Percentiles rank a stretch among this genome's conserved stretches.
phyloP scores from a whole-genome alignment of 352 stramenopile species.

The Phytopythium litorale region DNA sequence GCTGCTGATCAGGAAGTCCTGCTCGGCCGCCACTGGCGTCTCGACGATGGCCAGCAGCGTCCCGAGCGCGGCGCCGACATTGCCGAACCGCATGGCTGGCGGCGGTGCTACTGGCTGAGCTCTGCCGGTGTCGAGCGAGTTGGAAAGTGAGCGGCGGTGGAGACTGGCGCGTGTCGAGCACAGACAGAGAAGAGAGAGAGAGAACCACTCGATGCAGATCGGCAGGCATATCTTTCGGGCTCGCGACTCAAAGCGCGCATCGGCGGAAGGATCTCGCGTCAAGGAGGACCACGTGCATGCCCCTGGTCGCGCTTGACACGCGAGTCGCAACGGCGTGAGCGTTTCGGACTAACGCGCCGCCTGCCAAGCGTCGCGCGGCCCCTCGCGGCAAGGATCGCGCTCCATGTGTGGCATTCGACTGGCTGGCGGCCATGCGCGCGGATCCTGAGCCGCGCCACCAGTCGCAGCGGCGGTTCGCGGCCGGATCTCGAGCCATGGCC shows the following conservation, averaged over 20 bases:
- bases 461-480: background rate
- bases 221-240: background rate
- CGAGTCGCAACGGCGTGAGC: background rate
- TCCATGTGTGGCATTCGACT: background rate
- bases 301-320: background rate
- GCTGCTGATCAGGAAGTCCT: background rate
- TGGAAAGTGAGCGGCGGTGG: background rate
- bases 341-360: conserved; percentile 3
- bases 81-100: background rate
- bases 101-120: background rate
- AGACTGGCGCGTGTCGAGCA: background rate
- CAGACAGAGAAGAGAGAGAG: background rate
- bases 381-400: background rate
- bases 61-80: background rate
- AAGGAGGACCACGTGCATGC: too few relatives aligned
- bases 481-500: background rate
- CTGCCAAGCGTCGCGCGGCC: background rate
- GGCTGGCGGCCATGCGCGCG: too few relatives aligned
- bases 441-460: background rate
- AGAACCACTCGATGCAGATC: background rate
- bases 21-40: background rate
- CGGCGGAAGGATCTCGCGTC: background rate
- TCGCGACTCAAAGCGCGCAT: background rate
- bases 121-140: background rate
- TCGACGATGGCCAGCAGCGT: background rate